Evolutionary conservation across 2,329 filamentous ascomycete species (phyloP).

Genomic region (Remersonia thermophila): DNA sequence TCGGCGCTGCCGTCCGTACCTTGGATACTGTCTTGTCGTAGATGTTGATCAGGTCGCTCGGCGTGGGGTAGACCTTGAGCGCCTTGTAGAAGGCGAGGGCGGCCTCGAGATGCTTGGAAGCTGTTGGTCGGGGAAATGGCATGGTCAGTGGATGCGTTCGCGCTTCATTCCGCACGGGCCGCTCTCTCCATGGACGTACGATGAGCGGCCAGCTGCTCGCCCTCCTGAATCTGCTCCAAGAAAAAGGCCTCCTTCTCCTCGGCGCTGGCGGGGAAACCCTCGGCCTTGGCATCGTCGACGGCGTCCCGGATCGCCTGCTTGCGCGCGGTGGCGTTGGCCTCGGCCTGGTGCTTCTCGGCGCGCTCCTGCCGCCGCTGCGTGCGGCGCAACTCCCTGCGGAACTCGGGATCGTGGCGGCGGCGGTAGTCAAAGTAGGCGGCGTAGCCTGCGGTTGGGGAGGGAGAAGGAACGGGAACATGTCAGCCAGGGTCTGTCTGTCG

Average conservation of each 20-base stretch:
- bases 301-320: conserved; percentile 61
- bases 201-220: conserved; percentile 71
- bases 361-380: conserved; percentile 63
- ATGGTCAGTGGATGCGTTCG: too few relatives aligned
- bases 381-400: conserved; percentile 56
- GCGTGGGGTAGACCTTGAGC: conserved; percentile 94
- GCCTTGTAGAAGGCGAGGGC: conserved; percentile 96
- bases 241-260: conserved; percentile 95
- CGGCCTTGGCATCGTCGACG: conserved; percentile 72
- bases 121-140: conserved; percentile 25
- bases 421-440: conserved; percentile 58
- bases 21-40: conserved; percentile 98
- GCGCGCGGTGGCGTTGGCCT: conserved; percentile 52
- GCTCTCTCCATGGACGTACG: conserved; percentile 51
- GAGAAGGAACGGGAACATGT: background rate
- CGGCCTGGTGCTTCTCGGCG: conserved; percentile 59
- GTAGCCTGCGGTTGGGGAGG: conserved; percentile 36
- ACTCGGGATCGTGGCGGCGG: conserved; percentile 50
- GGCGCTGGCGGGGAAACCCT: conserved; percentile 80
- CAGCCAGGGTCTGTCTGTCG: conserved; percentile 3
- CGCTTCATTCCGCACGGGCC: too few relatives aligned
- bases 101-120: conserved; percentile 62
- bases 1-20: conserved; percentile 45
- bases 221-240: conserved; percentile 84
- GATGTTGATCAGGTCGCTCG: conserved; percentile 83